A percentile compares a stretch with the other conserved stretches of the same genome.
Evolutionary conservation across 768 basidiomycete genomes (phyloP).

Genomic region (Cubamyces sp.): DNA sequence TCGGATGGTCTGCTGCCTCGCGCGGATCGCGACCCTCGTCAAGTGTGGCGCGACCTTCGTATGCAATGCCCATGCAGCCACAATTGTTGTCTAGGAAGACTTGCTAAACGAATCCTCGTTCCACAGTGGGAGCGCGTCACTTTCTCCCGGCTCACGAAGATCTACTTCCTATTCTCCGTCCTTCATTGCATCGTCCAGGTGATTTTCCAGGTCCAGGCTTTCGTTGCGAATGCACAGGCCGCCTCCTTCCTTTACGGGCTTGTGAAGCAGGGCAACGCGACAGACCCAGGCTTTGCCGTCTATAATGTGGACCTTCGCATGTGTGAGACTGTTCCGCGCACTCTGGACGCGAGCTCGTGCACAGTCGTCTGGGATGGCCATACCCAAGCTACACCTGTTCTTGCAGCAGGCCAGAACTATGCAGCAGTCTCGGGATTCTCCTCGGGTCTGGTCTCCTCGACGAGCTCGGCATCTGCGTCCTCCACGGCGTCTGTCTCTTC

Average conservation of each 20-base stretch:
- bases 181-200: conserved; percentile 71
- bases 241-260: conserved; percentile 55
- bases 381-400: conserved; percentile 5
- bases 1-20: too few relatives aligned
- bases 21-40: too few relatives aligned
- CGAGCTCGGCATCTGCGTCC: conserved; percentile 11
- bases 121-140: conserved; percentile 71
- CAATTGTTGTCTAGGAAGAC: background rate
- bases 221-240: conserved; percentile 64
- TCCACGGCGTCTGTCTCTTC: conserved; percentile 7
- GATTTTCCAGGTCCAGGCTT: conserved; percentile 67
- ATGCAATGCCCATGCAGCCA: background rate
- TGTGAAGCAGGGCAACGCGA: conserved; percentile 51
- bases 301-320: conserved; percentile 53
- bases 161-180: conserved; percentile 71
- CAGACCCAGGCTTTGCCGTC: conserved; percentile 55
- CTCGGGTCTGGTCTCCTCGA: conserved; percentile 6
- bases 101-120: background rate
- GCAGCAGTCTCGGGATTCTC: conserved; percentile 6
- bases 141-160: conserved; percentile 63
- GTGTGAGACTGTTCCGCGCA: conserved; percentile 53
- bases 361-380: conserved; percentile 54
- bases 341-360: conserved; percentile 44
- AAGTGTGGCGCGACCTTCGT: background rate
- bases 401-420: conserved; percentile 25